These are phyloP conservation scores for Lipomyces kockii DNA, from an alignment of 805 yeast genomes.

Conservation along the genomic window DNA sequence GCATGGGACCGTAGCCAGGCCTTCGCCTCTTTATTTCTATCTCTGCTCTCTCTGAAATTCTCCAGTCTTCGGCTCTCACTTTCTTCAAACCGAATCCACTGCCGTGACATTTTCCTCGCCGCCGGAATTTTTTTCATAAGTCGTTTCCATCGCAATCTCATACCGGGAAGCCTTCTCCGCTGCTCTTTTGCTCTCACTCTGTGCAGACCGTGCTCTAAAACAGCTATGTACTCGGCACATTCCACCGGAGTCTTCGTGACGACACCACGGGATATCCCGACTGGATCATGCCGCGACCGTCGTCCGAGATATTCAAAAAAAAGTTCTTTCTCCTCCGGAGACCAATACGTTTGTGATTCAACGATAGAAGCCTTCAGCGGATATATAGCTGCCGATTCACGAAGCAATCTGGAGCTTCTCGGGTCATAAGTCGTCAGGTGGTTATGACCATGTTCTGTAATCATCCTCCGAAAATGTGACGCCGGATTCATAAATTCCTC, in stretches of 20 bases:
- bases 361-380: slow-evolving; percentile 11
- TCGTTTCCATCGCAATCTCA: slow-evolving; percentile 25
- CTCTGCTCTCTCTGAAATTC: slow-evolving; percentile 15
- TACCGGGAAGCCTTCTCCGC: slow-evolving; percentile 20
- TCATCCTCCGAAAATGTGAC: neutral
- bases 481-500: slow-evolving; percentile 27
- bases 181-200: slow-evolving; percentile 17
- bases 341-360: slow-evolving; percentile 26
- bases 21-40: slow-evolving; percentile 18
- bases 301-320: slow-evolving; percentile 28
- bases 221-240: slow-evolving; percentile 27
- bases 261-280: slow-evolving; percentile 26
- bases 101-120: slow-evolving; percentile 29
- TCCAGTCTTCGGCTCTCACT: slow-evolving; percentile 22
- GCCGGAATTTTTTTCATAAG: slow-evolving; percentile 25
- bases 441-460: neutral
- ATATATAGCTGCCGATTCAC: neutral
- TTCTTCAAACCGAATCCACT: slow-evolving; percentile 33
- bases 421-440: neutral
- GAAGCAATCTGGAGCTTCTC: neutral
- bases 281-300: slow-evolving; percentile 31
- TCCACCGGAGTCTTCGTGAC: slow-evolving; percentile 28
- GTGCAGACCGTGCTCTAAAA: slow-evolving; percentile 19
- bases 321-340: slow-evolving; percentile 28
- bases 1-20: slow-evolving; percentile 11